Percentiles rank a stretch among this genome's conserved stretches.
phyloP scores from a whole-genome alignment of 768 basidiomycete species.

The Lanmaoa pseudosensibilis region DNA sequence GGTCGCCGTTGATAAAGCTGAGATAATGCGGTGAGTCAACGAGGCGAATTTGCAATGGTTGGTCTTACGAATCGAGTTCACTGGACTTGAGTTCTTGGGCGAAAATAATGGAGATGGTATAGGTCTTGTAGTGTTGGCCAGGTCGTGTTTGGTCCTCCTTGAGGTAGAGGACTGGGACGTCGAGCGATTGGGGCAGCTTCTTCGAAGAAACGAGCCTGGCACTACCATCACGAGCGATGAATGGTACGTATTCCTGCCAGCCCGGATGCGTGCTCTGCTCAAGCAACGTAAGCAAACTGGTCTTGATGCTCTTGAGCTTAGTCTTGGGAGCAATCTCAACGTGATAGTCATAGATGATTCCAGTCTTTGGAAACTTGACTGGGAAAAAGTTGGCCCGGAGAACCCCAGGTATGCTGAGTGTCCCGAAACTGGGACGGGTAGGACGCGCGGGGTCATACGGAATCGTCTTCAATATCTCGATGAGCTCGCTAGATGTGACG shows the following conservation, averaged over 20 bases:
- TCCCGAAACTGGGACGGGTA: constrained; percentile 48
- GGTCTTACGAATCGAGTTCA: constrained; percentile 36
- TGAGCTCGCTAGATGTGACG: constrained; percentile 25
- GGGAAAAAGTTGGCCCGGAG: constrained; percentile 55
- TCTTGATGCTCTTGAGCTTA: constrained; percentile 37
- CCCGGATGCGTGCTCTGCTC: constrained; percentile 37
- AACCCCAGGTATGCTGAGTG: constrained; percentile 37
- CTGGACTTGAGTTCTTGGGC: constrained; percentile 31
- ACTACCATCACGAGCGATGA: constrained; percentile 42
- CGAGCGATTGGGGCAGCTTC: constrained; percentile 39
- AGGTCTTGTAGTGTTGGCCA: constrained; percentile 31
- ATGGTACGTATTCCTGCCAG: constrained; percentile 39
- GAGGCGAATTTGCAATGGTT: neutral
- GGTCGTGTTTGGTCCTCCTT: constrained; percentile 43
- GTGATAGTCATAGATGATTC: constrained; percentile 46
- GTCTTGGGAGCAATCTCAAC: constrained; percentile 38
- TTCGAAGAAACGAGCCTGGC: constrained; percentile 43
- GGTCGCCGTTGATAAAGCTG: constrained; percentile 43
- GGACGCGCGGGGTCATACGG: constrained; percentile 40
- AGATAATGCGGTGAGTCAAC: neutral
- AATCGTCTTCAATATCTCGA: constrained; percentile 31
- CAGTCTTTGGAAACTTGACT: constrained; percentile 38
- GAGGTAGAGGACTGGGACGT: constrained; percentile 34
- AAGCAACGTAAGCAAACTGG: constrained; percentile 44
- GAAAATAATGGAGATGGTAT: constrained; percentile 39